Base-by-base conservation (phyloP, 2,329 filamentous ascomycete genomes). In the Didymella pomorum region DNA sequence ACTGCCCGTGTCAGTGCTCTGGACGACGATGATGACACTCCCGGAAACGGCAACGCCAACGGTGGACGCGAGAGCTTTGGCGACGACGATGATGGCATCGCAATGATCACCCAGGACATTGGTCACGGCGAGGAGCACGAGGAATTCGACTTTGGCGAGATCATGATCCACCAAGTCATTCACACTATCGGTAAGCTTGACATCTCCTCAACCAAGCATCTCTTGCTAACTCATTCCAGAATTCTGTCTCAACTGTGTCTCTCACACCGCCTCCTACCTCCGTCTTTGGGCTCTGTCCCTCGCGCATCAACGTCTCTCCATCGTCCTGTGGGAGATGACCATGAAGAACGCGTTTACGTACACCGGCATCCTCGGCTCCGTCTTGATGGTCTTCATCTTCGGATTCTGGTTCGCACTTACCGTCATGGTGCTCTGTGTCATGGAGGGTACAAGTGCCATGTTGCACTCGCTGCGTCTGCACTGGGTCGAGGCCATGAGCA, bases 131-230 rank as follows among this genome's bases (percentile, higher is more conserved):
- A 92, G 47, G 93, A 93, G 68, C 92, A 97, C 69, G 93, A 95
- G 72, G 95, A 99, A 75, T 99, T 99, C 76, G 95, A 99, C 70
- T 99, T 99, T 76, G 87, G 90, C 60, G 95, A 99, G 78, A 86
- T 93, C 64, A 97, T 99, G 93, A 99, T 99, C 74, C 95, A 99
- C 80, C 95, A 99, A 79, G 87, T 97, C 76, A 99, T 99, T 73
- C 96, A 98, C 82, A 98, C 94, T 18, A 98, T 98, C 72, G 93
- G 91, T 94, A 87, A 79, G 89, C 67, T 48, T 23, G 2, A n/a
- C 14, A 7, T 8, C 7, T 35, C 18, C 35, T 33, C 29, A 26
- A 20, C 37, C 14, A 16, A 10, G 21, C 16, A 12, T 44, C n/a
- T 16, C 8, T 12, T 23, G 33, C 71, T 78, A 71, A 76, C 26